These are phyloP conservation scores for Hansenula sp. DNA, from an alignment of 1,139 yeast species.

Conservation along the genomic window DNA sequence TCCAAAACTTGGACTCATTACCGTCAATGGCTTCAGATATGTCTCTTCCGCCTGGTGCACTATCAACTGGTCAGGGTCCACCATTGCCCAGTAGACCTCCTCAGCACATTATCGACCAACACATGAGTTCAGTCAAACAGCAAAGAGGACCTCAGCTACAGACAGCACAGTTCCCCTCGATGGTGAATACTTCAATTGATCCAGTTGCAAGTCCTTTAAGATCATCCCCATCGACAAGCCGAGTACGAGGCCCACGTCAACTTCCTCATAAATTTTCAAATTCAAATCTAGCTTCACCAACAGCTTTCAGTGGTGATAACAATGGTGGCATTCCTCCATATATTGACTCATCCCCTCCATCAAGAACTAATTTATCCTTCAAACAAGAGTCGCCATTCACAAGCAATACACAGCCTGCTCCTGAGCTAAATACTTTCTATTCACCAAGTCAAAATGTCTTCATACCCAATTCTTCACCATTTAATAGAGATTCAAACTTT, in stretches of 20 bases:
- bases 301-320: too few species aligned
- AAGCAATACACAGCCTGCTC: not conserved
- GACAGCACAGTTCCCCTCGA: not conserved
- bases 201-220: not conserved
- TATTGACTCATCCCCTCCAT: too few species aligned
- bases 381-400: slow-evolving; percentile 1
- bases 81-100: slow-evolving; percentile 20
- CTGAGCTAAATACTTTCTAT: not conserved
- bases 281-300: slow-evolving; percentile 7
- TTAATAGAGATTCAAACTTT: not conserved
- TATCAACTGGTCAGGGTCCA: slow-evolving; percentile 10
- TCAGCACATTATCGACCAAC: slow-evolving; percentile 17
- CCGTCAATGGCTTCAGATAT: slow-evolving; percentile 2
- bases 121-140: slow-evolving; percentile 1
- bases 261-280: slow-evolving; percentile 15
- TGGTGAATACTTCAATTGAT: not conserved
- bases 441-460: not conserved
- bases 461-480: not conserved
- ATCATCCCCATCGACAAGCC: slow-evolving; percentile 3
- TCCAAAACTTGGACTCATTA: slow-evolving; percentile 3
- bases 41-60: not conserved
- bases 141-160: not conserved
- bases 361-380: too few species aligned
- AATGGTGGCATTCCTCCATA: too few species aligned
- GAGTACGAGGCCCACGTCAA: slow-evolving; percentile 19